phyloP scores from a whole-genome alignment of 768 basidiomycete species.

The Dioszegia aurantiaca region DNA sequence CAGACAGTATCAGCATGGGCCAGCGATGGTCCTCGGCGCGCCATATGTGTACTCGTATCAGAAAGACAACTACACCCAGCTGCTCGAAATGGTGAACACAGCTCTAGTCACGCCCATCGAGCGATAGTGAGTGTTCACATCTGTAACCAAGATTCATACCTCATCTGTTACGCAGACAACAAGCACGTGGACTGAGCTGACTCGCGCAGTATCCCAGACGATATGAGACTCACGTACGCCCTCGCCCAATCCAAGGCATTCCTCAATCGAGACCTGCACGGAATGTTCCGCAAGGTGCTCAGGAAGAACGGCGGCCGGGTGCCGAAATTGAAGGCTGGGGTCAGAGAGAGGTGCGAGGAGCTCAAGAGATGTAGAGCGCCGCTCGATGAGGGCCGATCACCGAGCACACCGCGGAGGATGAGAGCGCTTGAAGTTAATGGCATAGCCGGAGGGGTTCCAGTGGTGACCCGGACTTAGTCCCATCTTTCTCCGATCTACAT shows the following conservation, averaged over 20 bases:
- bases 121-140: constrained; percentile 44
- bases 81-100: constrained; percentile 31
- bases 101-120: constrained; percentile 41
- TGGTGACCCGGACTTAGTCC: background rate
- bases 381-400: constrained; percentile 20
- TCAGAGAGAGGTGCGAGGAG: constrained; percentile 37
- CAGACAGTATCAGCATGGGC: constrained; percentile 42
- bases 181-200: background rate
- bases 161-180: too few relatives aligned
- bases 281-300: constrained; percentile 25
- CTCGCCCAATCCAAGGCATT: constrained; percentile 20
- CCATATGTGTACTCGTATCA: constrained; percentile 50
- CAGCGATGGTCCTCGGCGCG: constrained; percentile 42
- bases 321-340: constrained; percentile 22
- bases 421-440: background rate
- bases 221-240: constrained; percentile 40
- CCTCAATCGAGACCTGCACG: constrained; percentile 31
- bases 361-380: constrained; percentile 24
- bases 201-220: constrained; percentile 37
- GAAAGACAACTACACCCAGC: constrained; percentile 31
- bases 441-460: background rate
- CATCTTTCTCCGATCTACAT: background rate
- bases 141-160: too few relatives aligned
- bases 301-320: constrained; percentile 24
- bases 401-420: constrained; percentile 5